A percentile compares a stretch with the other conserved stretches of the same genome.
These are phyloP conservation scores for Xylariaceae sp. DNA, from an alignment of 2,329 filamentous ascomycete genomes.

Conservation along the genomic window DNA sequence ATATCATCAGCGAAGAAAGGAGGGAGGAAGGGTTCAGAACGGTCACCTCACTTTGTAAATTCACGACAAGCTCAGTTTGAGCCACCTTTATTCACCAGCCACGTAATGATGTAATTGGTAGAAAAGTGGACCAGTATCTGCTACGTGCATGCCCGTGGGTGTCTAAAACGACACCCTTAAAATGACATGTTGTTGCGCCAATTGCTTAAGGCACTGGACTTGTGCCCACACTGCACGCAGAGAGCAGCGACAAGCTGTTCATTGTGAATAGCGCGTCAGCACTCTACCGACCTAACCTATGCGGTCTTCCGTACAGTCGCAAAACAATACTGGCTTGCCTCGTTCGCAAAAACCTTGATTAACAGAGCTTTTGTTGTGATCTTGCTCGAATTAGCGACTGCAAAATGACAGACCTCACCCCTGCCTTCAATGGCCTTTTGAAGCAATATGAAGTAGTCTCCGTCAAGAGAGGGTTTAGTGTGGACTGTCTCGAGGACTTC, in stretches of 20 bases:
- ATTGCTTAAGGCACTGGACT: not conserved
- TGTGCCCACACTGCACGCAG: not conserved
- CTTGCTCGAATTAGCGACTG: not conserved
- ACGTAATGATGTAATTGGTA: no score
- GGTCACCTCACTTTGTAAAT: no score
- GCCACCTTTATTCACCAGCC: no score
- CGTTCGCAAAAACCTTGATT: not conserved
- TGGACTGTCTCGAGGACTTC: conserved; percentile 70
- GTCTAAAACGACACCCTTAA: not conserved
- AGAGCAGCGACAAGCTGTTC: not conserved
- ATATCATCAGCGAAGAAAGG: no score
- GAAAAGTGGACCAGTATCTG: no score
- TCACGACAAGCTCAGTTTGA: no score
- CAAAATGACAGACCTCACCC: conserved; percentile 58
- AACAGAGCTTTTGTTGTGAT: not conserved
- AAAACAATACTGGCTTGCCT: not conserved
- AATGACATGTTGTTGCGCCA: conserved; percentile 15
- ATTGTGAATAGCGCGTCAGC: not conserved
- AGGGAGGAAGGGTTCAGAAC: no score
- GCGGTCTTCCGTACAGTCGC: not conserved
- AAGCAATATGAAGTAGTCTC: conserved; percentile 51
- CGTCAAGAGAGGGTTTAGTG: conserved; percentile 39
- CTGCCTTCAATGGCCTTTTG: conserved; percentile 63
- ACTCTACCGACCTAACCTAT: not conserved
- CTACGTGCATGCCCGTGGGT: not conserved